A percentile compares a stretch with the other conserved stretches of the same genome.
phyloP scores from a whole-genome alignment of 768 basidiomycete species.

The Pseudohyphozyma bogoriensis region DNA sequence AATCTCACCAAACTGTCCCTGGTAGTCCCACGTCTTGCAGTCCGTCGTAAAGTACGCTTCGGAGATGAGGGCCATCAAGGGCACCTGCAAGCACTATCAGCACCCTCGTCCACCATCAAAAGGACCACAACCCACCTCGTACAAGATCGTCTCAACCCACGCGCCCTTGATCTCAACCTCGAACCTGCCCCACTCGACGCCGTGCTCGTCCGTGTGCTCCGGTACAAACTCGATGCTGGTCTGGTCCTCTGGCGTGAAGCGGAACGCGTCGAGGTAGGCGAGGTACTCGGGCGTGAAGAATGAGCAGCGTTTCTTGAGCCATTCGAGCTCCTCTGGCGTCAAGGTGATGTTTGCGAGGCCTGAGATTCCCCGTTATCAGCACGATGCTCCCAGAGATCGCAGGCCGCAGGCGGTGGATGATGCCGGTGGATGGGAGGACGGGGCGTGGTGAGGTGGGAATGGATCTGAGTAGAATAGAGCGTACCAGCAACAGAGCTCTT shows the following conservation, averaged over 20 bases:
- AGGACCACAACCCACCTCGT: conserved; percentile 55
- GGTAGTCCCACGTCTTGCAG: conserved; percentile 71
- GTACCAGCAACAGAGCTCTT: conserved; percentile 55
- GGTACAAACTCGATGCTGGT: conserved; percentile 53
- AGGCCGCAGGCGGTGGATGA: conserved; percentile 3
- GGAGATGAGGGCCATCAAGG: conserved; percentile 81
- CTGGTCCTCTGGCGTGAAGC: conserved; percentile 34
- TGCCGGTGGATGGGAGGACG: no score
- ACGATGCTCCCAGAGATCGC: background rate
- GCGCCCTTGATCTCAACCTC: conserved; percentile 63
- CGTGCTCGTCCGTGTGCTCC: conserved; percentile 52
- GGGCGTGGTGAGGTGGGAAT: conserved; percentile 11
- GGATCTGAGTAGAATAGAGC: conserved; percentile 49
- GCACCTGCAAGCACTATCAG: conserved; percentile 54
- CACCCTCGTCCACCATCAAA: background rate
- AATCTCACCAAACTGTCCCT: conserved; percentile 61
- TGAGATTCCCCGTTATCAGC: conserved; percentile 35
- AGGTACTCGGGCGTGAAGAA: conserved; percentile 66
- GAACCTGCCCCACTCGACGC: conserved; percentile 48
- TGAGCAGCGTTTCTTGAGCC: conserved; percentile 60
- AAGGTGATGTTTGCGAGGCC: conserved; percentile 53
- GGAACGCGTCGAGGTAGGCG: conserved; percentile 50
- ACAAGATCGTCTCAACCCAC: conserved; percentile 79
- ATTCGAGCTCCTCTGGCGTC: conserved; percentile 48
- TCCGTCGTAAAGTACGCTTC: conserved; percentile 74